Percentiles rank a stretch among this genome's conserved stretches.
These are phyloP conservation scores for Colletotrichum higginsianum DNA, from an alignment of 2,329 filamentous ascomycete species.

Conservation along the genomic window DNA sequence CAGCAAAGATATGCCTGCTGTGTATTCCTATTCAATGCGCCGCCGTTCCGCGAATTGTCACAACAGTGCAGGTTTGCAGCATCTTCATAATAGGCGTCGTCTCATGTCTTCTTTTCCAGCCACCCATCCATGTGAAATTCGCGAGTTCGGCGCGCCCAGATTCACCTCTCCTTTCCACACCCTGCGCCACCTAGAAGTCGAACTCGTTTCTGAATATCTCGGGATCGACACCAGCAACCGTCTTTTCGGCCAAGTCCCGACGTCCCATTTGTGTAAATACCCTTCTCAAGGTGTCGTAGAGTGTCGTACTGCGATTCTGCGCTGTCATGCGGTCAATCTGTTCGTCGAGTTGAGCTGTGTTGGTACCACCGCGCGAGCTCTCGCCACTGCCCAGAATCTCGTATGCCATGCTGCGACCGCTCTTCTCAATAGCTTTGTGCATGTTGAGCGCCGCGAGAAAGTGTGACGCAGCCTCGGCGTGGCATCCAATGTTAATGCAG, in stretches of 20 bases:
- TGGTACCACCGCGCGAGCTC: constrained; percentile 53
- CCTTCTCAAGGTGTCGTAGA: constrained; percentile 93
- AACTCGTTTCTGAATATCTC: constrained; percentile 91
- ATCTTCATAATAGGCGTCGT: constrained; percentile 8
- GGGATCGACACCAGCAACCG: constrained; percentile 91
- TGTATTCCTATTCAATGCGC: too few species aligned
- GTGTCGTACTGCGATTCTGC: constrained; percentile 96
- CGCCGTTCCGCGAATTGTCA: neutral
- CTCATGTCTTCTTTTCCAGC: constrained; percentile 7
- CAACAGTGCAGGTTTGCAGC: neutral
- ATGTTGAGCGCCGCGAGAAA: constrained; percentile 92
- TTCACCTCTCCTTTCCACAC: constrained; percentile 2
- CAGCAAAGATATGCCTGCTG: neutral
- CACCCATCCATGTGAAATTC: neutral
- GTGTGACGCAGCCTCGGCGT: constrained; percentile 92
- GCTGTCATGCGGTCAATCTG: constrained; percentile 89
- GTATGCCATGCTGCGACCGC: constrained; percentile 85
- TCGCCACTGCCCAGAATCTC: constrained; percentile 79
- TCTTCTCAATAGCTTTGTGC: constrained; percentile 93
- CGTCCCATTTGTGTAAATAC: constrained; percentile 98
- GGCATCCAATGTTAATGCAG: constrained; percentile 98
- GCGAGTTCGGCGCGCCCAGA: neutral
- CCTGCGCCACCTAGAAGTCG: constrained; percentile 74
- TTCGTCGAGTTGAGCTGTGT: constrained; percentile 71
- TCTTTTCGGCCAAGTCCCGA: constrained; percentile 88